A percentile compares a stretch with the other conserved stretches of the same genome.
These are phyloP conservation scores for Leccinum fuscescens DNA, from an alignment of 1,284 basidiomycete species.

Conservation along the genomic window DNA sequence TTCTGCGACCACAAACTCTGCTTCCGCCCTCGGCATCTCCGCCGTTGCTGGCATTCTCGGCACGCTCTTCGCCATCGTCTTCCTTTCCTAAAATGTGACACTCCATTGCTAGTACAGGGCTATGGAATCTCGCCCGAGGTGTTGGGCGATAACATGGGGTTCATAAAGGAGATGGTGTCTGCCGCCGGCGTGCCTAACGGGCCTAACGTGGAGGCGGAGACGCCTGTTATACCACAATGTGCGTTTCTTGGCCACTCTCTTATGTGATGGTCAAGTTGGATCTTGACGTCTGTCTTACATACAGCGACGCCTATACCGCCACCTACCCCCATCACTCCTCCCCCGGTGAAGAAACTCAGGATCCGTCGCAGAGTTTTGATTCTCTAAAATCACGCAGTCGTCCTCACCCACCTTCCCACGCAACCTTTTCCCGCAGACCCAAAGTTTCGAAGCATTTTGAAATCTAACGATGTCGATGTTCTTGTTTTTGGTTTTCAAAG, in stretches of 20 bases:
- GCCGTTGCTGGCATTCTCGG: conserved; percentile 40
- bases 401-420: not conserved
- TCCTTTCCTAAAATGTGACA: conserved; percentile 40
- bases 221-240: conserved; percentile 10
- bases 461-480: not conserved
- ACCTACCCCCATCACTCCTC: conserved; percentile 10
- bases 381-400: conserved; percentile 17
- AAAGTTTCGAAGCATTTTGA: not conserved
- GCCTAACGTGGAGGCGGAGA: not conserved
- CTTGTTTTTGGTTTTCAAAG: conserved; percentile 10
- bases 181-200: conserved; percentile 27
- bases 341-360: conserved; percentile 30
- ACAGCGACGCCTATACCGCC: conserved; percentile 16
- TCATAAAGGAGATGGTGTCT: conserved; percentile 63
- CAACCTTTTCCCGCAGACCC: not conserved
- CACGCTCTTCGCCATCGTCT: conserved; percentile 45
- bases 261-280: not conserved
- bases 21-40: conserved; percentile 39
- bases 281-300: conserved; percentile 3
- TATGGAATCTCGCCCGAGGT: conserved; percentile 55
- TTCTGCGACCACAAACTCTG: conserved; percentile 32
- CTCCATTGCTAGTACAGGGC: conserved; percentile 33
- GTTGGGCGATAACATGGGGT: conserved; percentile 60
- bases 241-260: conserved; percentile 2
- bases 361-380: conserved; percentile 34